phyloP scores from a whole-genome alignment of 352 stramenopile species.

The Aphanomyces astaci region DNA sequence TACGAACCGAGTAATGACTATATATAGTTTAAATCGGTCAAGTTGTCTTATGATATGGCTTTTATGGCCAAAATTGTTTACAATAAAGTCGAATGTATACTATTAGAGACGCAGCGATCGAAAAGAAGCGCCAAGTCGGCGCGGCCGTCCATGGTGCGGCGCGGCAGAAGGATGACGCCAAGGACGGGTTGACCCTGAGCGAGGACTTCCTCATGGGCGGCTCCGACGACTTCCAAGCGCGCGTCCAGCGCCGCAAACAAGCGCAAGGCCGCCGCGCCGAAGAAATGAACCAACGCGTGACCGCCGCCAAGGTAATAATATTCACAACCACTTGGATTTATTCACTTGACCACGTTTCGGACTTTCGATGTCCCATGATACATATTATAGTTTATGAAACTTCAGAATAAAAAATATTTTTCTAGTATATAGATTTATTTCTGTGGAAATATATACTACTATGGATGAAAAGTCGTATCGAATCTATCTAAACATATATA shows the following conservation, averaged over 20 bases:
- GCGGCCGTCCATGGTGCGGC: slow-evolving; percentile 50
- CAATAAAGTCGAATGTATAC: no score
- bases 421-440: no score
- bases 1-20: no score
- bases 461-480: no score
- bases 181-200: slow-evolving; percentile 57
- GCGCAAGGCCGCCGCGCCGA: not conserved
- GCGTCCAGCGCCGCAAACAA: slow-evolving; percentile 31
- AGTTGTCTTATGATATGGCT: no score
- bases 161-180: slow-evolving; percentile 46
- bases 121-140: slow-evolving; percentile 42
- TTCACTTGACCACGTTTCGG: not conserved
- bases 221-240: slow-evolving; percentile 21
- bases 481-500: no score
- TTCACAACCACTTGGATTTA: not conserved
- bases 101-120: slow-evolving; percentile 42
- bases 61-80: no score
- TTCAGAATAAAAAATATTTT: no score
- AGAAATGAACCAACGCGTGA: slow-evolving; percentile 12
- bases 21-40: no score
- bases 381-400: no score
- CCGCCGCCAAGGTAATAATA: slow-evolving; percentile 25
- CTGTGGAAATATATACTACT: no score
- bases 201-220: slow-evolving; percentile 64
- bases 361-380: not conserved